phyloP scores from a whole-genome alignment of 1,139 yeast species.

The Sugiyamaella xylanicola region DNA sequence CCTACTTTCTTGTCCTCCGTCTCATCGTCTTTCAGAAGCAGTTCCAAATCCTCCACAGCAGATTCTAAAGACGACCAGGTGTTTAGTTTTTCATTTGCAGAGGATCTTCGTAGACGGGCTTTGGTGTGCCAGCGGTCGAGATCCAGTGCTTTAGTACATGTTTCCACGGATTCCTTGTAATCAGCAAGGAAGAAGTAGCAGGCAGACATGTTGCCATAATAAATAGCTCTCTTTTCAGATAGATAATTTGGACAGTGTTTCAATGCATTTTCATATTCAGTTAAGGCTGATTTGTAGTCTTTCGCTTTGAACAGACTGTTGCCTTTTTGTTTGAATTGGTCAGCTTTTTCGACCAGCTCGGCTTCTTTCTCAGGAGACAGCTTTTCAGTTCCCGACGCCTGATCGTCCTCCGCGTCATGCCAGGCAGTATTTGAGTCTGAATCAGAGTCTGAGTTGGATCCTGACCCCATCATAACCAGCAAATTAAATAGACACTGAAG shows the following conservation, averaged over 20 bases:
- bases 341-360: slow-evolving; percentile 47
- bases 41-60: slow-evolving; percentile 33
- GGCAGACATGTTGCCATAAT: slow-evolving; percentile 76
- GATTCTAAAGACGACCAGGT: slow-evolving; percentile 37
- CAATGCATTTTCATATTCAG: slow-evolving; percentile 64
- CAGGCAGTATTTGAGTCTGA: neutral
- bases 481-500: too few relatives aligned
- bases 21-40: slow-evolving; percentile 12
- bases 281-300: slow-evolving; percentile 61
- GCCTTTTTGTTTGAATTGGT: slow-evolving; percentile 61
- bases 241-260: slow-evolving; percentile 42
- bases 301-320: slow-evolving; percentile 59
- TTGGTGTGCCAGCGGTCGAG: slow-evolving; percentile 62
- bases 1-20: neutral
- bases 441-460: neutral
- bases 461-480: too few relatives aligned
- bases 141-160: slow-evolving; percentile 63
- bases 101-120: slow-evolving; percentile 70
- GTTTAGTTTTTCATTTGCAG: slow-evolving; percentile 50
- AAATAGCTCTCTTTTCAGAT: slow-evolving; percentile 60
- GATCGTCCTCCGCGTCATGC: neutral
- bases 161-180: slow-evolving; percentile 69
- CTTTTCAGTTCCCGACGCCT: too few relatives aligned
- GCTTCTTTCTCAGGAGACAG: slow-evolving; percentile 29
- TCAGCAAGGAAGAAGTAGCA: slow-evolving; percentile 71